Evolutionary conservation across 345 rosid genomes (phyloP).

Genomic region (Citropsis articulata): DNA sequence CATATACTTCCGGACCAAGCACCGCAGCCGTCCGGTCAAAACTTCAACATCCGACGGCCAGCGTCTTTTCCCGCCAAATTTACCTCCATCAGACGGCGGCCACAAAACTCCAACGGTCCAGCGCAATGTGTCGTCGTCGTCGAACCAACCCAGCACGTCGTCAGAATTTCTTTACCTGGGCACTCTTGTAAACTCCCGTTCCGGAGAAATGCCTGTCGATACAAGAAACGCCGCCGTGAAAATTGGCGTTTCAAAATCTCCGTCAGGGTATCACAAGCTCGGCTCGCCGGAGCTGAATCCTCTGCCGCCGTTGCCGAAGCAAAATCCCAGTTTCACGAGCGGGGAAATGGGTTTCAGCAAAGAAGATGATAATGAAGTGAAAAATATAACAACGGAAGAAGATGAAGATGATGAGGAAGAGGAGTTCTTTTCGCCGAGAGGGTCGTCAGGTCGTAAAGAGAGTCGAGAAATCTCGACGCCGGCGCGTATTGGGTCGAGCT

Average conservation of each 20-base stretch:
- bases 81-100: conserved; percentile 55
- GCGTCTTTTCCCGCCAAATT: conserved; percentile 67
- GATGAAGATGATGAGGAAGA: conserved; percentile 58
- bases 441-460: conserved; percentile 64
- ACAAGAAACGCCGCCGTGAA: conserved; percentile 37
- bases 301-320: conserved; percentile 77
- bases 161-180: conserved; percentile 91
- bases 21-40: conserved; percentile 35
- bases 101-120: conserved; percentile 26
- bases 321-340: conserved; percentile 29
- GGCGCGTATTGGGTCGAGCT: conserved; percentile 37
- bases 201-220: conserved; percentile 22
- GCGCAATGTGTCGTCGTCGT: conserved; percentile 32
- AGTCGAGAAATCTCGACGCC: conserved; percentile 27
- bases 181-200: conserved; percentile 52
- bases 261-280: conserved; percentile 45
- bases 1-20: conserved; percentile 38
- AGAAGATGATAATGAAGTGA: conserved; percentile 23
- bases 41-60: conserved; percentile 46
- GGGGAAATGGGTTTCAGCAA: conserved; percentile 27
- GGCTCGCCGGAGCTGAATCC: conserved; percentile 95
- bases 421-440: conserved; percentile 86
- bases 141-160: conserved; percentile 38
- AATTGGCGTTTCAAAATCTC: conserved; percentile 42
- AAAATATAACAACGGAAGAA: conserved; percentile 10